phyloP scores from a whole-genome alignment of 2,329 filamentous ascomycete species.

The Scedosporium apiospermum region DNA sequence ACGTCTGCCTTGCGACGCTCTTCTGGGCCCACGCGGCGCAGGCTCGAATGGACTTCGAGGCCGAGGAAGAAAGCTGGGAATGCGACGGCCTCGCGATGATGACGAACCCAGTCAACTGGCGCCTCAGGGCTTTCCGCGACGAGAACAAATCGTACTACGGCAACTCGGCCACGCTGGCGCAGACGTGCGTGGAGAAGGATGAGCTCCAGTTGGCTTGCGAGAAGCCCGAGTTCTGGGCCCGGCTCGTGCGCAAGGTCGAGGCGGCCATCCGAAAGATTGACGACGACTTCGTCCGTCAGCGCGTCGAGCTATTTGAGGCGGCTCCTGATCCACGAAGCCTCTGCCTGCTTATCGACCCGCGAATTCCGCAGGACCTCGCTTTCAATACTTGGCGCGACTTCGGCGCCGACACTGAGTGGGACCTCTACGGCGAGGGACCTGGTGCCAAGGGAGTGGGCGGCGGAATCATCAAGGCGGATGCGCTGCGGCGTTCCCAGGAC shows the following conservation, averaged over 20 bases:
- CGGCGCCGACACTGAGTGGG: slow-evolving; percentile 30
- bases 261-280: slow-evolving; percentile 20
- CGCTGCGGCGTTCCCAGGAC: slow-evolving; percentile 20
- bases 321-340: slow-evolving; percentile 28
- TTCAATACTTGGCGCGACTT: slow-evolving; percentile 37
- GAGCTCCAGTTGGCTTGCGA: slow-evolving; percentile 14
- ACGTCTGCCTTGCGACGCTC: slow-evolving; percentile 28
- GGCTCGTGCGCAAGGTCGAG: slow-evolving; percentile 20
- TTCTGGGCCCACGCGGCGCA: slow-evolving; percentile 29
- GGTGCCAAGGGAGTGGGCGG: background rate
- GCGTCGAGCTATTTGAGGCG: slow-evolving; percentile 26
- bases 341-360: slow-evolving; percentile 29
- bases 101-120: slow-evolving; percentile 33
- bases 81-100: slow-evolving; percentile 15
- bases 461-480: slow-evolving; percentile 14
- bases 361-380: slow-evolving; percentile 26
- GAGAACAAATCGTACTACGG: slow-evolving; percentile 25
- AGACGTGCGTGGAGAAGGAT: slow-evolving; percentile 17
- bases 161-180: slow-evolving; percentile 30
- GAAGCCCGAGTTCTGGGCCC: slow-evolving; percentile 16
- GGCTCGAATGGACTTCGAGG: slow-evolving; percentile 17
- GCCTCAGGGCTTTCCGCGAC: slow-evolving; percentile 21
- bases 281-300: slow-evolving; percentile 27
- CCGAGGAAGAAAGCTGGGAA: slow-evolving; percentile 1
- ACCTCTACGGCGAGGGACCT: slow-evolving; percentile 12